Evolutionary conservation across 2,329 filamentous ascomycete species (phyloP).

Genomic region (Phyllachora maydis): DNA sequence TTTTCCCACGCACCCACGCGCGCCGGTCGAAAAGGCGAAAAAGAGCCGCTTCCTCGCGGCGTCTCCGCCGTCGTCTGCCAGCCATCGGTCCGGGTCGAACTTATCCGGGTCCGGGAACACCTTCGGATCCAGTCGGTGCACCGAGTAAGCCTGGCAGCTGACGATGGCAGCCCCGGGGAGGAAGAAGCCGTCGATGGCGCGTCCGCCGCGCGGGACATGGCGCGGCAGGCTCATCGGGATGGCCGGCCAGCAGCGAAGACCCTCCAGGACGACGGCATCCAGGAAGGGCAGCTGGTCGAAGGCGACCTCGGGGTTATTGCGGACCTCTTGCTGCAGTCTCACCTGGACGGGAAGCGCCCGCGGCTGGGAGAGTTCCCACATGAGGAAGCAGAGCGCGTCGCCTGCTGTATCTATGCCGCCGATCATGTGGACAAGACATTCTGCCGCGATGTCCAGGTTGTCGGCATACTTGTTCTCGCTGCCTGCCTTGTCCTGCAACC

Average conservation of each 20-base stretch:
- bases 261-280: constrained; percentile 42
- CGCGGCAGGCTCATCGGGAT: constrained; percentile 49
- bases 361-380: constrained; percentile 49
- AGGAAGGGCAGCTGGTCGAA: constrained; percentile 34
- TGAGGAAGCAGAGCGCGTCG: constrained; percentile 47
- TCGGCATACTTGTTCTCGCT: too few relatives aligned
- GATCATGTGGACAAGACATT: constrained; percentile 52
- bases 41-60: constrained; percentile 42
- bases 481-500: constrained; percentile 29
- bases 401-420: constrained; percentile 55
- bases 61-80: constrained; percentile 52
- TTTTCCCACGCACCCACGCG: constrained; percentile 43
- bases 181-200: constrained; percentile 31
- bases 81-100: constrained; percentile 72
- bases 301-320: constrained; percentile 13
- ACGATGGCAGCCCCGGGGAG: constrained; percentile 33
- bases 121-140: constrained; percentile 35
- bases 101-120: constrained; percentile 61
- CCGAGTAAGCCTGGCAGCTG: constrained; percentile 38
- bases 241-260: constrained; percentile 37
- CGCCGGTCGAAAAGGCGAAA: constrained; percentile 46
- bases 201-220: constrained; percentile 30
- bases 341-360: constrained; percentile 27
- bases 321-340: constrained; percentile 29
- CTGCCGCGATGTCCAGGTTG: constrained; percentile 36